Base-by-base conservation (phyloP, 2,329 filamentous ascomycete species). In the Ceratocystis variospora region DNA sequence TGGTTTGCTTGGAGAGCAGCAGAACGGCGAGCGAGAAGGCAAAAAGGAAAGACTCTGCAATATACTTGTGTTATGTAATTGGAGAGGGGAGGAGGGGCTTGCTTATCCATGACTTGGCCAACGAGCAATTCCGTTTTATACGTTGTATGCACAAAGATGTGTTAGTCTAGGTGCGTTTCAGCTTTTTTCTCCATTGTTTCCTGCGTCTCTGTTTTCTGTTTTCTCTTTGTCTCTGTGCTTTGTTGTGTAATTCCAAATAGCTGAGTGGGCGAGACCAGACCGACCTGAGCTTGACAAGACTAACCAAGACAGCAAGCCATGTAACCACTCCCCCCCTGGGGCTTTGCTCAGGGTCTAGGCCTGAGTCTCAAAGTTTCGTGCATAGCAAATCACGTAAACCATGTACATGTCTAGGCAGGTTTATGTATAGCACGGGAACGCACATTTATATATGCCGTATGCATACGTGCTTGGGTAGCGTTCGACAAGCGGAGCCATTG, bases 161-260 rank as follows among this genome's bases (percentile, higher is more conserved):
- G 46, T 48, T n/a, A n/a, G 46, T 48, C 17, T 48, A 48, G 46
- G 46, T 48, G 46, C 19, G 46, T 48, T 41, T 41, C 37, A 41
- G 10, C 10, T 41, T 41, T 48, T 48, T 48, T n/a, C 17, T 48
- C 19, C 19, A 48, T 48, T 48, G n/a, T 55, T 55, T 33, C 15
- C 10, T 28, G 25, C 53, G 19, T 31, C 22, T 55, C 22, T 12
- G 7, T 25, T 53, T 53, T 55, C 22, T 12, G 7, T 25, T 53
- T 53, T n/a, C 22, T 53, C 22, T 50, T 22, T 25, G n/a, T 53
- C 22, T n/a, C 48, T 25, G 48, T 53, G 48, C 17, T 8, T 53
- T 25, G 15, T 15, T 57, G 53, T 57, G 53, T 57, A 57, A 57
- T 57, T 31, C 5, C 53, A 57, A 57, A 57, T 57, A 57, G 53